Conservation (phyloP, 208 protist genomes). For the Leishmania amazonensis region DNA sequence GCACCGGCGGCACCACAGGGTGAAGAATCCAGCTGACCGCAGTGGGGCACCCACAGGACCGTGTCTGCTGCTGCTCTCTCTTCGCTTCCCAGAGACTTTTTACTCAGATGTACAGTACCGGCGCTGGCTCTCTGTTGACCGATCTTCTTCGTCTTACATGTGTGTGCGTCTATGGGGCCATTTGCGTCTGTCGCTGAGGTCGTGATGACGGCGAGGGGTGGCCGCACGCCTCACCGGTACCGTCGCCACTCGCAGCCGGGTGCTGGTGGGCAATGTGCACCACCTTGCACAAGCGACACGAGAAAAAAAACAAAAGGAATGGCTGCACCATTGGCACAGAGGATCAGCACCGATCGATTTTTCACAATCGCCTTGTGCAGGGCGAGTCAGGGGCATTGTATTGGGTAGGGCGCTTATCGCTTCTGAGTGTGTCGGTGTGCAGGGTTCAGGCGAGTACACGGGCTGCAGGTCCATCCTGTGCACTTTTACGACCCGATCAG, state of each 20-base stretch:
- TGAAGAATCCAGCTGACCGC: background rate
- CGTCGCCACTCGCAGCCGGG: background rate
- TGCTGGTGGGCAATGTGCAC: background rate
- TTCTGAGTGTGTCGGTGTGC: background rate
- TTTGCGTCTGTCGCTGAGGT: background rate
- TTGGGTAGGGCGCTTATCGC: background rate
- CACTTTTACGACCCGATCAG: background rate
- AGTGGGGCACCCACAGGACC: background rate
- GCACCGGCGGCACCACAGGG: background rate
- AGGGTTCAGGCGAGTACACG: background rate
- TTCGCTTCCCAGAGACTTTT: background rate
- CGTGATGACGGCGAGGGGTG: no score
- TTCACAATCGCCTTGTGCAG: background rate
- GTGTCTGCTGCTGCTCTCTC: background rate
- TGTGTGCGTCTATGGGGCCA: background rate
- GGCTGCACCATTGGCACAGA: background rate
- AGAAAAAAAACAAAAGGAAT: no score
- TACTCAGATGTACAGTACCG: conserved; percentile 9
- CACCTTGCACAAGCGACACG: background rate
- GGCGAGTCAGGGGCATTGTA: background rate
- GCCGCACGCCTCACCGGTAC: background rate
- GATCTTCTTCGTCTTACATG: background rate
- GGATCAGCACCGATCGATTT: background rate
- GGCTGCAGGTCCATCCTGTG: background rate
- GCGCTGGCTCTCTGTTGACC: background rate